phyloP scores from a whole-genome alignment of 2,329 filamentous ascomycete species.

The Scytalidium sp. region DNA sequence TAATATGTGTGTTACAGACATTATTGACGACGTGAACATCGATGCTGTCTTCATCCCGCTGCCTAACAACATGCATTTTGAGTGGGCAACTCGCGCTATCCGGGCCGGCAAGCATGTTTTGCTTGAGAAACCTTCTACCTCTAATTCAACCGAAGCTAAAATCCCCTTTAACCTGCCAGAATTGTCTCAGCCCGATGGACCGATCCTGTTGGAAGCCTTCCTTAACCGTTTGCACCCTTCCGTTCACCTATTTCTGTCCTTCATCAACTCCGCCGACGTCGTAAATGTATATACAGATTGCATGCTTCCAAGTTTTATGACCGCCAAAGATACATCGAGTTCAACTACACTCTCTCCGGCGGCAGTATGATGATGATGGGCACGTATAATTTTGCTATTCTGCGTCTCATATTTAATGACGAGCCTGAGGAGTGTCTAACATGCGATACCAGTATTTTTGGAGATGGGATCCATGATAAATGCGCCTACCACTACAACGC shows the following conservation, averaged over 20 bases:
- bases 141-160: slow-evolving; percentile 41
- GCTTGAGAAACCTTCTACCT: slow-evolving; percentile 47
- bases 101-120: slow-evolving; percentile 50
- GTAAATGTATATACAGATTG: slow-evolving; percentile 29
- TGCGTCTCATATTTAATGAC: slow-evolving; percentile 34
- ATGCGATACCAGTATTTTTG: slow-evolving; percentile 4
- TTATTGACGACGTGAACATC: slow-evolving; percentile 37
- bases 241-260: slow-evolving; percentile 36
- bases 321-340: slow-evolving; percentile 37
- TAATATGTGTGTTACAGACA: slow-evolving; percentile 24
- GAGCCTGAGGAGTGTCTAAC: slow-evolving; percentile 33
- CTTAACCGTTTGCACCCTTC: slow-evolving; percentile 48
- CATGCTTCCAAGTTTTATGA: slow-evolving; percentile 29
- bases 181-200: slow-evolving; percentile 29
- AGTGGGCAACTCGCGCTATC: slow-evolving; percentile 46
- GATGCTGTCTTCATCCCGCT: slow-evolving; percentile 50
- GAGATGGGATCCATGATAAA: slow-evolving; percentile 18
- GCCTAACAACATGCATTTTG: slow-evolving; percentile 36
- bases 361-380: slow-evolving; percentile 30
- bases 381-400: slow-evolving; percentile 33
- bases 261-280: slow-evolving; percentile 35
- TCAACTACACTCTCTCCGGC: slow-evolving; percentile 34
- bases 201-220: slow-evolving; percentile 49
- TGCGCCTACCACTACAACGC: slow-evolving; percentile 30
- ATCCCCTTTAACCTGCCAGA: slow-evolving; percentile 38